Evolutionary conservation across 202 grass and related monocot species (phyloP).

Genomic region (Cymbopogon flexuosus): DNA sequence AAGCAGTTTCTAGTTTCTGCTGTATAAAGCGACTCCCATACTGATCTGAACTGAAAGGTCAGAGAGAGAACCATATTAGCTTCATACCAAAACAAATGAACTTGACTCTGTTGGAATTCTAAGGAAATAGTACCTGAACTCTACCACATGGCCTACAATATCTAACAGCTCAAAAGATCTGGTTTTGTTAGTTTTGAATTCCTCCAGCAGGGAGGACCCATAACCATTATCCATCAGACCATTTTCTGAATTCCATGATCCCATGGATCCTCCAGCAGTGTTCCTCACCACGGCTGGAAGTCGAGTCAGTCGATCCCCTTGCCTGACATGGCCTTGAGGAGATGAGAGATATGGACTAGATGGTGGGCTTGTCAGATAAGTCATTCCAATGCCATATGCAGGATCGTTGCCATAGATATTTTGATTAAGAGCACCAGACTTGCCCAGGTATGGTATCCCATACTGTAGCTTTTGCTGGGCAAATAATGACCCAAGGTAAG

Average conservation of each 20-base stretch:
- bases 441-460: slow-evolving; percentile 51
- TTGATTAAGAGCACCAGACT: slow-evolving; percentile 62
- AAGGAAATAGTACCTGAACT: slow-evolving; percentile 78
- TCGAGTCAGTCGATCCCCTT: slow-evolving; percentile 56
- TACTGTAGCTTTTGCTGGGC: slow-evolving; percentile 87
- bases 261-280: slow-evolving; percentile 41
- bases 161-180: slow-evolving; percentile 79
- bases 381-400: slow-evolving; percentile 62
- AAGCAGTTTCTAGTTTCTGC: slow-evolving; percentile 87
- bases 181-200: slow-evolving; percentile 95
- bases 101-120: neutral
- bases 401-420: slow-evolving; percentile 56
- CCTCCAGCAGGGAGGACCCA: slow-evolving; percentile 75
- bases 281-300: slow-evolving; percentile 42
- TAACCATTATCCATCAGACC: slow-evolving; percentile 55
- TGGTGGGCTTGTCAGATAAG: slow-evolving; percentile 56
- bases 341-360: slow-evolving; percentile 48
- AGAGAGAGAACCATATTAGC: neutral
- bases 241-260: slow-evolving; percentile 51
- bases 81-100: slow-evolving; percentile 25
- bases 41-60: slow-evolving; percentile 72
- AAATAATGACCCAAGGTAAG: slow-evolving; percentile 60
- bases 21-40: slow-evolving; percentile 99
- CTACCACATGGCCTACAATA: slow-evolving; percentile 84
- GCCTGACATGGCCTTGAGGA: slow-evolving; percentile 54